Conservation (phyloP, 768 basidiomycete genomes). For the Amanita pallidorosea region DNA sequence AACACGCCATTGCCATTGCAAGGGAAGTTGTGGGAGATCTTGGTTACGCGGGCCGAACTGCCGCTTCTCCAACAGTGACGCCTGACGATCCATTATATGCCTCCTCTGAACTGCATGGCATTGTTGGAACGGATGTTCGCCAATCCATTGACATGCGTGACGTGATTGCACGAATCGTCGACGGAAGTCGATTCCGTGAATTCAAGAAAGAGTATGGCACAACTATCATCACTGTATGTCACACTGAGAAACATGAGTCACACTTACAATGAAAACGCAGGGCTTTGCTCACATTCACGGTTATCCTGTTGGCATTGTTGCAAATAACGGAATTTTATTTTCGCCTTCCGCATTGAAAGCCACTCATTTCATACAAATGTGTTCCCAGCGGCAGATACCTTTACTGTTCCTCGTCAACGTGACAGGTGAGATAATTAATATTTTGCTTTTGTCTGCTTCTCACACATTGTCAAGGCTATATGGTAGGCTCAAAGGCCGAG, state of each 20-base stretch:
- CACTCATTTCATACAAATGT: constrained; percentile 91
- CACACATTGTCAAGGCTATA: constrained; percentile 51
- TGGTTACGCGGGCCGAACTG: constrained; percentile 46
- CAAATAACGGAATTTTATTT: constrained; percentile 92
- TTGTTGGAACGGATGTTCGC: constrained; percentile 82
- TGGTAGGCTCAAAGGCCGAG: constrained; percentile 96
- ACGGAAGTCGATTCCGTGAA: constrained; percentile 86
- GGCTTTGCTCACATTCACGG: constrained; percentile 88
- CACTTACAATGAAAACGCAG: constrained; percentile 22
- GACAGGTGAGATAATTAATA: constrained; percentile 38
- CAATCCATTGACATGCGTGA: constrained; percentile 93
- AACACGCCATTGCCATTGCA: constrained; percentile 75
- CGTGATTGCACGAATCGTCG: constrained; percentile 84
- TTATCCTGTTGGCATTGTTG: constrained; percentile 83
- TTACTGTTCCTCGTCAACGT: constrained; percentile 92
- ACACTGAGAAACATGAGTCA: background rate
- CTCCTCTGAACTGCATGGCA: constrained; percentile 75
- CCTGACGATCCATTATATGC: constrained; percentile 73
- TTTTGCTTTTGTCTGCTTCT: constrained; percentile 7
- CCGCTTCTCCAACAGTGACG: constrained; percentile 39
- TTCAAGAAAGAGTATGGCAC: constrained; percentile 95
- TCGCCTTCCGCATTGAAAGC: constrained; percentile 91
- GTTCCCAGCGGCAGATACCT: constrained; percentile 84
- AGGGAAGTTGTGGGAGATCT: constrained; percentile 70
- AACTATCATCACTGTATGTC: constrained; percentile 75